Conservation (phyloP, 257 asterid genomes). For the Orobanche coerulescens region DNA sequence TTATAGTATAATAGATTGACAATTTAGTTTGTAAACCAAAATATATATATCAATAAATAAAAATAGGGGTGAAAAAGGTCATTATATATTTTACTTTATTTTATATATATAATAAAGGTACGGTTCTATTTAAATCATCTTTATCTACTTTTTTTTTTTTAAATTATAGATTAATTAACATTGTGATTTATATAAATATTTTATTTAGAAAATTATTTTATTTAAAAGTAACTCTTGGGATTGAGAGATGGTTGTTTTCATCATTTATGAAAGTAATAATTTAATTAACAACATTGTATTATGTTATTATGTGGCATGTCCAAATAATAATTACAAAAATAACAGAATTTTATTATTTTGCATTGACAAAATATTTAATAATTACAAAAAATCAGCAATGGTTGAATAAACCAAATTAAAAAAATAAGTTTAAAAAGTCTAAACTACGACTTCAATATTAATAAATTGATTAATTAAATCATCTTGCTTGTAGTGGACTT, state of each 20-base stretch:
- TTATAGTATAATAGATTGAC: neutral
- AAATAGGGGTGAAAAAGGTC: too few species aligned
- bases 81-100: too few species aligned
- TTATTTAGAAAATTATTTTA: too few species aligned
- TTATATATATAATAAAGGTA: too few species aligned
- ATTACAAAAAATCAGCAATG: neutral
- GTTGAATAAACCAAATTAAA: neutral
- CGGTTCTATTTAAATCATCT: too few species aligned
- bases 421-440: neutral
- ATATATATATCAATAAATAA: too few species aligned
- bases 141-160: too few species aligned
- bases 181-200: too few species aligned
- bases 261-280: neutral
- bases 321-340: neutral
- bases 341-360: too few species aligned
- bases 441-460: neutral
- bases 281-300: neutral
- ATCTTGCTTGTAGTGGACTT: neutral
- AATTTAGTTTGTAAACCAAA: too few species aligned
- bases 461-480: neutral
- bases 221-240: too few species aligned
- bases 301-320: neutral
- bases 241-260: neutral
- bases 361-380: neutral
- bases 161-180: too few species aligned